Evolutionary conservation across 2,329 filamentous ascomycete species (phyloP), one percentile per base, ranked within the genome.

Genomic region (Ascochyta koolunga): DNA sequence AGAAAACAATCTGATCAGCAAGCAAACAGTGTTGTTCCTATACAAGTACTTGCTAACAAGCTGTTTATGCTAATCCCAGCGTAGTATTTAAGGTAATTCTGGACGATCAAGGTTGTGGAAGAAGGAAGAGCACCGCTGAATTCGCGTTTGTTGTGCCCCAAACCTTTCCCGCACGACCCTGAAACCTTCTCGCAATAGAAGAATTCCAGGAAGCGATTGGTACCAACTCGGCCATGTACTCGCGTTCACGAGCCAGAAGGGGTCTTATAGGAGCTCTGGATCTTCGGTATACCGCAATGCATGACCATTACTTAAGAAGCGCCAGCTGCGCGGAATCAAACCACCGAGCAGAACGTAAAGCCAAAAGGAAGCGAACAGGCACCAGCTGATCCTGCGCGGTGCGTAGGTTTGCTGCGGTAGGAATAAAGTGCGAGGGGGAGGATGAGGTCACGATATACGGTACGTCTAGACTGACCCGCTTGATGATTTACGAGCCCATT

Each of bases 221-320:
- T n/a, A 71, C 76, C 10, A 74, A 58, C 13, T 61, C 59, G n/a
- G 69, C 61, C 19, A 68, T 72, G 7, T 79, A 79, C 57, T 58
- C 59, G n/a, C 60, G 56, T 86, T 85, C 66, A 80, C 85, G 77
- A 72, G 74, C n/a, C 77, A 78, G 64, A 77, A 68, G 21, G 79
- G 80, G 5, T 65, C 71, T 4, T 67, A 73, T 54, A 72, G 71
- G 33, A 75, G 76, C 37, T 5, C 50, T 2, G 56, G 58, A 5
- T 74, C 65, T 43, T 50, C 59, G 7, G 66, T 66, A 0, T 78
- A 73, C 53, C 5, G 15, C 2, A 43, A 54, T 16, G 71, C 72
- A 1, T 67, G 61, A 62, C 50, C 46, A 2, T 78, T 77, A 58
- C 86, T 86, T 74, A 79, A 79, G 65, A 78, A 77, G 61, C 75